phyloP scores from a whole-genome alignment of 2,329 filamentous ascomycete genomes.

The Sphaceloma murrayae region DNA sequence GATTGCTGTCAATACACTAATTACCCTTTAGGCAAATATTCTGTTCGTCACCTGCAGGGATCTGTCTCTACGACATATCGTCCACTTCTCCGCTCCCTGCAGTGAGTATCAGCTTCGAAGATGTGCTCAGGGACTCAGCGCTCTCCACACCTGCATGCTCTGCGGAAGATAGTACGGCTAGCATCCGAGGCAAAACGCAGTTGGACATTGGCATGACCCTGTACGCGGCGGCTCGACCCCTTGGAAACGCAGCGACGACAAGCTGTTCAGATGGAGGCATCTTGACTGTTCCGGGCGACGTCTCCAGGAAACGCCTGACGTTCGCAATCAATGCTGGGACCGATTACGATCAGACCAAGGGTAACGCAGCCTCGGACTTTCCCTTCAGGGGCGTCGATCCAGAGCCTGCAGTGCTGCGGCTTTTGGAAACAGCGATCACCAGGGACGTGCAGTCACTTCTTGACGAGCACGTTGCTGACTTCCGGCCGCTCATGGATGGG shows the following conservation, averaged over 20 bases:
- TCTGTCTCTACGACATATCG: conserved; percentile 33
- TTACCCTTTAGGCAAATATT: conserved; percentile 29
- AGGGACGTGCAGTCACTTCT: conserved; percentile 30
- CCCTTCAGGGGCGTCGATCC: conserved; percentile 44
- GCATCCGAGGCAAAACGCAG: conserved; percentile 33
- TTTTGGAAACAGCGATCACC: conserved; percentile 28
- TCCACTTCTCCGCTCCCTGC: conserved; percentile 31
- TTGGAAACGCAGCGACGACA: conserved; percentile 18
- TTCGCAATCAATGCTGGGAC: conserved; percentile 39
- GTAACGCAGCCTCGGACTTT: conserved; percentile 36
- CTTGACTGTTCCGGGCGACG: conserved; percentile 26
- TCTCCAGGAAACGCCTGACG: conserved; percentile 23
- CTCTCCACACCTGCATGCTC: conserved; percentile 19
- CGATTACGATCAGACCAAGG: conserved; percentile 43
- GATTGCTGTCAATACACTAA: not conserved
- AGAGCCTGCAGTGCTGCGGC: conserved; percentile 29
- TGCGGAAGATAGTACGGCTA: conserved; percentile 22
- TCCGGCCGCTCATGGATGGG: conserved; percentile 29
- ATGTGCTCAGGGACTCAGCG: conserved; percentile 28
- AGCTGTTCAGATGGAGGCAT: conserved; percentile 22
- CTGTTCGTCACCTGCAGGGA: conserved; percentile 37
- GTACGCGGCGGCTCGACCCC: conserved; percentile 31
- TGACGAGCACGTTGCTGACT: conserved; percentile 35
- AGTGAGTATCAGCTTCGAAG: conserved; percentile 36
- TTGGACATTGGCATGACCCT: conserved; percentile 38